Evolutionary conservation across 768 basidiomycete species (phyloP), one percentile per base, ranked within the genome.

Genomic region (Podaxis rugospora): DNA sequence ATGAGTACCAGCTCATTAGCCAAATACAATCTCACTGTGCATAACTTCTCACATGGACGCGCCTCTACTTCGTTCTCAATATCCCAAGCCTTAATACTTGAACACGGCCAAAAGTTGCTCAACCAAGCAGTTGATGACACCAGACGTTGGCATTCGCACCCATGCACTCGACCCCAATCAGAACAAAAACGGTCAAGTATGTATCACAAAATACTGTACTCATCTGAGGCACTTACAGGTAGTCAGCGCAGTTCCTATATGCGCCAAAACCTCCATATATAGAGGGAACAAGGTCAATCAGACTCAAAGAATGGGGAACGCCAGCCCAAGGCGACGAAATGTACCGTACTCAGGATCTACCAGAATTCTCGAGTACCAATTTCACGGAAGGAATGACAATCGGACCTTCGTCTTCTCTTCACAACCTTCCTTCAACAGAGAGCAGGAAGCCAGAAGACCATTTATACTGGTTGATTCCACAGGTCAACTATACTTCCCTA

Each of bases 291-390:
- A 47, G 35, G 14, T n/a, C 18, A 35, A 39, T 28, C 18, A n/a
- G 49, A 5, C 53, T 61, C 23, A 50, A 61, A 25, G 59, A 61
- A 2, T 61, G 59, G 59, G 59, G 53, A 21, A 37, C 59, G 18
- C 46, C 59, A n/a, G 39, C 18, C 9, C 46, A 61, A 10, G n/a
- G 10, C 18, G 51, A 27, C 42, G 59, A 61, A 32, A n/a, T 49
- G 2, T 61, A 49, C 9, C 40, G 59, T 39, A 23, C 40, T 14
- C 10, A 35, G 7, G 35, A 37, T 14, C 52, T 61, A n/a, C 40
- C 25, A 9, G 59, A 61, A 5, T 61, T 61, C 6, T 36, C 44
- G 13, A 54, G 46, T n/a, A 54, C 59, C 13, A 27, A 55, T 25
- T 61, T 61, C 25, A 13, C 10, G 7, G n/a, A 6, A 4, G n/a